Conservation (phyloP, 106 monocot genomes). For the Dioscorea zingiberensis region DNA sequence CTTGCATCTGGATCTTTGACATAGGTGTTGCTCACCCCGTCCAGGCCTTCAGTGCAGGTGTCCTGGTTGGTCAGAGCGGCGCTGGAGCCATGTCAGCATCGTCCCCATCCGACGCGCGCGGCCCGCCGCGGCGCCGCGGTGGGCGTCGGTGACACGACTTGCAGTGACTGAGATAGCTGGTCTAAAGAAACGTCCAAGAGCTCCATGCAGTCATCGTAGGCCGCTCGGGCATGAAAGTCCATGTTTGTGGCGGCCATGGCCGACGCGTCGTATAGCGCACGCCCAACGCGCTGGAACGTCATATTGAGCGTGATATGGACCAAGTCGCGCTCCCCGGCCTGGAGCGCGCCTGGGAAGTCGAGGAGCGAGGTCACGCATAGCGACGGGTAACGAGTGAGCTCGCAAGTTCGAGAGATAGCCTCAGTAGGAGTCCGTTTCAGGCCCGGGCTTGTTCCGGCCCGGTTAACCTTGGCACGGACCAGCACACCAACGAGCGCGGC, state of each 20-base stretch:
- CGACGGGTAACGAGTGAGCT: conserved; percentile 34
- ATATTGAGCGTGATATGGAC: conserved; percentile 78
- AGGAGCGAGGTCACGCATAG: conserved; percentile 48
- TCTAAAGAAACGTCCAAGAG: conserved; percentile 60
- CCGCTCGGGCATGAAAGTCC: conserved; percentile 37
- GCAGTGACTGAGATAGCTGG: conserved; percentile 54
- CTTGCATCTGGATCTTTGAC: conserved; percentile 53
- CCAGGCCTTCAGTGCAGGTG: conserved; percentile 72
- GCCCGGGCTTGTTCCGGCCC: too few relatives aligned
- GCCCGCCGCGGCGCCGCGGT: not conserved
- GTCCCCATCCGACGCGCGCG: conserved; percentile 38
- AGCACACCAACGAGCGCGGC: conserved; percentile 8
- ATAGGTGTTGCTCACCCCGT: conserved; percentile 26
- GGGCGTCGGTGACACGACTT: conserved; percentile 20
- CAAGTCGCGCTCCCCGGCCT: conserved; percentile 43
- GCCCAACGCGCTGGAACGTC: conserved; percentile 53
- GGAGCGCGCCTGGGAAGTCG: conserved; percentile 45
- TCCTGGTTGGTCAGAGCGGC: conserved; percentile 92
- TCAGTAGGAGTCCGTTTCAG: conserved; percentile 14
- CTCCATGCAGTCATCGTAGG: conserved; percentile 88
- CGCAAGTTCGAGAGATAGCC: conserved; percentile 50
- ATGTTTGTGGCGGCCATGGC: conserved; percentile 41
- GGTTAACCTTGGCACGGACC: conserved; percentile 2
- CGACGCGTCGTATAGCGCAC: conserved; percentile 51
- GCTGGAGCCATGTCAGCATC: conserved; percentile 87